These are phyloP conservation scores for Alternaria longipes DNA, from an alignment of 2,329 filamentous ascomycete species.

Conservation along the genomic window DNA sequence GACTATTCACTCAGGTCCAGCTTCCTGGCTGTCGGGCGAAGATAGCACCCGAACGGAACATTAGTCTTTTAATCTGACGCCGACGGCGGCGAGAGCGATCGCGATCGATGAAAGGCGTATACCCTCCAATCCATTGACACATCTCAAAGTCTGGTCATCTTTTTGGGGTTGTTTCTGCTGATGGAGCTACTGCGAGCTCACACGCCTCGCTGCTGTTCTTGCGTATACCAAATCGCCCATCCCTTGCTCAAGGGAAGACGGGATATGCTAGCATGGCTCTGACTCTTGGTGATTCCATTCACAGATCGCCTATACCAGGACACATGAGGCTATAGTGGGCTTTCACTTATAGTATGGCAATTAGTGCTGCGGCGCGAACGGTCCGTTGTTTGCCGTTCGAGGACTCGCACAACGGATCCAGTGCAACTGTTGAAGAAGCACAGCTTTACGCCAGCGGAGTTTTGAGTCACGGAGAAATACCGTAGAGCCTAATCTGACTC, in stretches of 20 bases:
- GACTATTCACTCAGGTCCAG: constrained; percentile 14
- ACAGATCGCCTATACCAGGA: not conserved
- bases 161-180: not conserved
- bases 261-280: constrained; percentile 5
- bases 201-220: constrained; percentile 4
- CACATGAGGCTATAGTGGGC: constrained; percentile 11
- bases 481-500: constrained; percentile 8
- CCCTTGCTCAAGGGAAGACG: constrained; percentile 1
- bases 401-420: constrained; percentile 46
- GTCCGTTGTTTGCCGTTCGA: constrained; percentile 13
- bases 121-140: not conserved
- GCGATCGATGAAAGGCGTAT: not conserved
- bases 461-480: constrained; percentile 14
- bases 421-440: constrained; percentile 41
- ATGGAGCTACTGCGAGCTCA: constrained; percentile 6
- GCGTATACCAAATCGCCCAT: not conserved
- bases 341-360: constrained; percentile 12
- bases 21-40: constrained; percentile 20
- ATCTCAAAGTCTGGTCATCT: not conserved
- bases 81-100: constrained; percentile 1
- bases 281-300: not conserved
- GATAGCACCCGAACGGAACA: constrained; percentile 16
- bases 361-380: constrained; percentile 13
- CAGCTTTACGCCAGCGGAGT: constrained; percentile 33
- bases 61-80: not conserved